Evolutionary conservation across 148 eudicot species (phyloP), one percentile per base, ranked within the genome.

Genomic region (Spergularia bocconei): DNA sequence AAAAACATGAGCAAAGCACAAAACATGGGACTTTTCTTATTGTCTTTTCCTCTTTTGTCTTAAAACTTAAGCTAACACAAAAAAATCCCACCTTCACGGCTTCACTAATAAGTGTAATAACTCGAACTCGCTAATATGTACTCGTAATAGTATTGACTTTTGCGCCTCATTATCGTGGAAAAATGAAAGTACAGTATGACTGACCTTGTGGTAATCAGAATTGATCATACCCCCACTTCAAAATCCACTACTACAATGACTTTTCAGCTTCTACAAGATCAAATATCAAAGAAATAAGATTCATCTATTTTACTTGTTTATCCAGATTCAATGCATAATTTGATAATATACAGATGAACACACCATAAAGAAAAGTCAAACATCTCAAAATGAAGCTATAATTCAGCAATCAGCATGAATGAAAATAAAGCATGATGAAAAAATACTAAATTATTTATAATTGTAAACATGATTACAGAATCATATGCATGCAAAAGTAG

Each of bases 11-110:
- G n/a, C 50, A 69, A 15, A 63, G 29, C 71, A 75, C 20, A 80
- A 68, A 53, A 63, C 48, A 74, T 69, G 70, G 70, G 69, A 69
- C 62, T 74, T 67, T 21, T n/a, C 20, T 67, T 14, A 7, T 50
- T 68, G 77, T 69, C 74, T 53, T 55, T 67, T 59, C n/a, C 60
- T 62, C 56, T 52, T 75, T 60, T 61, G 41, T 77, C 78, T 68
- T 53, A 74, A 63, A 68, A 16, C 69, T 74, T 57, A 67, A 74
- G 70, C 65, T 69, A 79, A 69, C 53, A 54, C 59, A 77, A 19
- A 39, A n/a, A 36, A 17, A 5, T 52, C 17, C 16, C 10, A 51
- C 19, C 29, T 15, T 23, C 20, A 59, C 36, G n/a, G n/a, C n/a
- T n/a, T n/a, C n/a, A n/a, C n/a, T n/a, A n/a, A n/a, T n/a, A n/a